These are phyloP conservation scores for Vitellaria paradoxa DNA, from an alignment of 179 eudicot species.

Conservation along the genomic window DNA sequence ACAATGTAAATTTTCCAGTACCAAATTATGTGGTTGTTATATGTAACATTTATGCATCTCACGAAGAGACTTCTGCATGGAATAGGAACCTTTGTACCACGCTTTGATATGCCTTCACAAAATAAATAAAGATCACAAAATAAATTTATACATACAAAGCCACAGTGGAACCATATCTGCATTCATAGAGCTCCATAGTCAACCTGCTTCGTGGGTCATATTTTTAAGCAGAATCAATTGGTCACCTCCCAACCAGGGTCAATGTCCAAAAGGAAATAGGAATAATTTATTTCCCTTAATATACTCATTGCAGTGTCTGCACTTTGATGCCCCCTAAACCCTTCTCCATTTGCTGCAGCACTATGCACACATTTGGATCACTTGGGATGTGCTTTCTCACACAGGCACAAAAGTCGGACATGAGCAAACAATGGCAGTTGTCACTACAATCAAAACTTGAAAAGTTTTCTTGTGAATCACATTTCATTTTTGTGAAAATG, in stretches of 20 bases:
- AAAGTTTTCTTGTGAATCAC: not conserved
- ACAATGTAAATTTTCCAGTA: not conserved
- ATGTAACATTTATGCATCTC: not conserved
- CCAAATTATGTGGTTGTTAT: not conserved
- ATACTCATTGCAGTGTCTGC: not conserved
- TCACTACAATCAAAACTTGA: not conserved
- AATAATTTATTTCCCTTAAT: not conserved
- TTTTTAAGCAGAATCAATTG: slow-evolving; percentile 7
- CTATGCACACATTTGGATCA: not conserved
- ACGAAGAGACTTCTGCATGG: not conserved
- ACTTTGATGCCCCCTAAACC: not conserved
- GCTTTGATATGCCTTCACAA: not conserved
- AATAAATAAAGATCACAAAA: not conserved
- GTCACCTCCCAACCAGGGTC: slow-evolving; percentile 1
- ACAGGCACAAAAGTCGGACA: not conserved
- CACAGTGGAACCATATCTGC: not conserved
- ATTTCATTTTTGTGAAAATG: not conserved
- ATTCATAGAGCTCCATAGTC: not conserved
- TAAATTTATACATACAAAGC: not conserved
- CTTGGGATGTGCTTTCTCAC: not conserved
- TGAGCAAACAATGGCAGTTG: not conserved
- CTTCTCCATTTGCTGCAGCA: not conserved
- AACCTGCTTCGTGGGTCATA: not conserved
- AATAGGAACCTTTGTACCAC: not conserved
- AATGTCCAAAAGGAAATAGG: not conserved